Evolutionary conservation across 768 basidiomycete genomes (phyloP).

Genomic region (Collybia mongolica): DNA sequence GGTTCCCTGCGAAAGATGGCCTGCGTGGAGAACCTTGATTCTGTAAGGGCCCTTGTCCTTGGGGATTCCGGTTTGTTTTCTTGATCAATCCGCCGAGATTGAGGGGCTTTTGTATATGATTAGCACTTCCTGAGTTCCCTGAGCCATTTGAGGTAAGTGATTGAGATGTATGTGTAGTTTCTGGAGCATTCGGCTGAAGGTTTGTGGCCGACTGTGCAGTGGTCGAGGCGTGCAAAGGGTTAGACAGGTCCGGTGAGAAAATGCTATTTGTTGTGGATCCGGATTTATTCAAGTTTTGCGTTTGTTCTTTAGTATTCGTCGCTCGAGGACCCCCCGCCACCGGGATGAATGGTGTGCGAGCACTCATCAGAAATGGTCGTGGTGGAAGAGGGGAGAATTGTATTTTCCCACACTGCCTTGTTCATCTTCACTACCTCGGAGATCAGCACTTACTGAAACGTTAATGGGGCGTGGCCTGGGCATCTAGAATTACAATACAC

Average conservation of each 20-base stretch:
- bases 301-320: slow-evolving; percentile 9
- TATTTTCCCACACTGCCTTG: too few relatives aligned
- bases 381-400: too few relatives aligned
- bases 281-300: neutral
- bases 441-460: too few relatives aligned
- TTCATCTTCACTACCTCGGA: too few relatives aligned
- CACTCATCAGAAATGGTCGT: slow-evolving; percentile 7
- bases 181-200: slow-evolving; percentile 2
- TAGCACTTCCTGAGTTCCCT: neutral
- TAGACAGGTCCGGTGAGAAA: slow-evolving; percentile 10
- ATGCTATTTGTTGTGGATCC: neutral
- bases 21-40: slow-evolving; percentile 4
- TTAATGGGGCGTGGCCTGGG: too few relatives aligned
- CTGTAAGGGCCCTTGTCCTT: slow-evolving; percentile 5
- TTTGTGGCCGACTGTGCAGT: neutral
- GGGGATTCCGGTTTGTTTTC: slow-evolving; percentile 1
- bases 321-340: slow-evolving; percentile 6
- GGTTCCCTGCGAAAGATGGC: slow-evolving; percentile 6
- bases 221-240: slow-evolving; percentile 9
- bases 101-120: slow-evolving; percentile 6
- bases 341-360: slow-evolving; percentile 18
- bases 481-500: too few relatives aligned
- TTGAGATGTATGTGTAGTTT: neutral
- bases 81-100: slow-evolving; percentile 14
- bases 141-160: neutral